Conservation (phyloP, 129 eudicot genomes). For the Ambrosia artemisiifolia region DNA sequence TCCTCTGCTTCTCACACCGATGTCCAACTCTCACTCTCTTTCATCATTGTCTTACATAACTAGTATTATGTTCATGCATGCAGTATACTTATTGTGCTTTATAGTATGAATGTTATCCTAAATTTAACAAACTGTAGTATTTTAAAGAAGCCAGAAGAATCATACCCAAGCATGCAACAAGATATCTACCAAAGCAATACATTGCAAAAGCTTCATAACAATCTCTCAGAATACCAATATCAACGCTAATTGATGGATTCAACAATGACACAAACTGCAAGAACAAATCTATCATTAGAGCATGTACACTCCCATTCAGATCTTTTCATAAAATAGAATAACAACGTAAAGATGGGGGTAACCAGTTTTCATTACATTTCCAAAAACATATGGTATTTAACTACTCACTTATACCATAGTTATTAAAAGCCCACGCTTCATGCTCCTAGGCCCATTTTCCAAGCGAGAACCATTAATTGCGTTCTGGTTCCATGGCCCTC, state of each 20-base stretch:
- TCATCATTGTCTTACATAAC: not conserved
- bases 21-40: not conserved
- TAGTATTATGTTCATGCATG: not conserved
- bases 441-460: too few species aligned
- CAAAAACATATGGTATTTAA: not conserved
- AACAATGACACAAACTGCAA: constrained; percentile 78
- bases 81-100: not conserved
- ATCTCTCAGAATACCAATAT: constrained; percentile 88
- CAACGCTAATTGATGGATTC: constrained; percentile 88
- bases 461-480: too few species aligned
- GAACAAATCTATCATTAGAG: constrained; percentile 9
- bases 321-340: not conserved
- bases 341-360: not conserved
- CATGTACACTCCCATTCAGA: not conserved
- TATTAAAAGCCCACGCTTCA: too few species aligned
- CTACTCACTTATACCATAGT: not conserved
- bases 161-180: constrained; percentile 95
- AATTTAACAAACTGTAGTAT: not conserved
- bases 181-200: constrained; percentile 99
- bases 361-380: not conserved
- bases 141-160: constrained; percentile 5
- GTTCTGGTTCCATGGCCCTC: too few species aligned
- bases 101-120: not conserved
- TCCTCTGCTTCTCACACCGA: not conserved
- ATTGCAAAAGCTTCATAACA: constrained; percentile 98